Percentiles rank a stretch among this genome's conserved stretches.
These are phyloP conservation scores for Xylariaceae sp. DNA, from an alignment of 2,329 filamentous ascomycete genomes.

Conservation along the genomic window DNA sequence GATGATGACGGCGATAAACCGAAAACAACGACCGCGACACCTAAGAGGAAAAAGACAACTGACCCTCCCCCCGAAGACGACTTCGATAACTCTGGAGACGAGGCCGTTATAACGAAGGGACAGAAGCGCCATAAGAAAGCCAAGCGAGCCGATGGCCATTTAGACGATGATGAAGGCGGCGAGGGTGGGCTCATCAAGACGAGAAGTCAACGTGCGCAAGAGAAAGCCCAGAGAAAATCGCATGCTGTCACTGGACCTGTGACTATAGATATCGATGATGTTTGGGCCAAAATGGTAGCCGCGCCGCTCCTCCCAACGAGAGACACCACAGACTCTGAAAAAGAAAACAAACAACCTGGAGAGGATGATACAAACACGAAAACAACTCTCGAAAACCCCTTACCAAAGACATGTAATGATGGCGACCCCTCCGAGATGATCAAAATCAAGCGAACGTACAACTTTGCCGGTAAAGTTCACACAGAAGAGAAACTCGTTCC, in stretches of 20 bases:
- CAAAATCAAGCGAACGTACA: conserved; percentile 67
- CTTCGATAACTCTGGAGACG: conserved; percentile 69
- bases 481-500: conserved; percentile 68
- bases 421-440: conserved; percentile 41
- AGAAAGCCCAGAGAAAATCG: conserved; percentile 58
- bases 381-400: conserved; percentile 12
- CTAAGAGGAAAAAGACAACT: conserved; percentile 31
- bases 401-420: conserved; percentile 15
- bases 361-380: conserved; percentile 6
- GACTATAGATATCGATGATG: conserved; percentile 66
- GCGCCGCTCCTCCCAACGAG: conserved; percentile 35
- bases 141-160: conserved; percentile 38
- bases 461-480: conserved; percentile 69
- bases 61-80: conserved; percentile 38
- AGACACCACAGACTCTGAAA: conserved; percentile 19
- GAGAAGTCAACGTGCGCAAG: conserved; percentile 62
- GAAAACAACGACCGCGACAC: conserved; percentile 14
- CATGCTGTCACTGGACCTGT: conserved; percentile 53
- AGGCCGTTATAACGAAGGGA: conserved; percentile 61
- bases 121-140: conserved; percentile 49
- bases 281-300: conserved; percentile 65
- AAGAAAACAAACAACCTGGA: conserved; percentile 13
- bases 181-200: conserved; percentile 68
- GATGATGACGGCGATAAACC: conserved; percentile 21
- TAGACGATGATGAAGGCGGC: conserved; percentile 48